Percentiles rank a stretch among this genome's conserved stretches.
These are phyloP conservation scores for Exophiala aquamarina DNA, from an alignment of 2,329 filamentous ascomycete species.

Conservation along the genomic window DNA sequence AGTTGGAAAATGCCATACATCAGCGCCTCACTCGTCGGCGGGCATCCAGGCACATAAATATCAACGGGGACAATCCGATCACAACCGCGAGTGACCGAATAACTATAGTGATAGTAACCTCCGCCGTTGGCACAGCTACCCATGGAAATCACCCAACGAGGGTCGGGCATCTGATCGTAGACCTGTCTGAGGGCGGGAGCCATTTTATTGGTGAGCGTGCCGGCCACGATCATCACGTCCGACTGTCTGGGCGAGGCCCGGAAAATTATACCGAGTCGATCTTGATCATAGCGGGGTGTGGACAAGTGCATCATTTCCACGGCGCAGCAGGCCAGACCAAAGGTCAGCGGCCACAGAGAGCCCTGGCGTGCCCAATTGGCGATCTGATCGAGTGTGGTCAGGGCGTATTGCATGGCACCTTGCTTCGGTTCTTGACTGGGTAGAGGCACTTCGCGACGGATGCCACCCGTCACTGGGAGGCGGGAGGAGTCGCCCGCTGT, in stretches of 20 bases:
- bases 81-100: slow-evolving; percentile 72
- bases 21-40: slow-evolving; percentile 53
- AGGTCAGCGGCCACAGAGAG: slow-evolving; percentile 86
- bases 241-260: slow-evolving; percentile 83
- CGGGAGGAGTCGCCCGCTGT: slow-evolving; percentile 34
- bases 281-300: slow-evolving; percentile 84
- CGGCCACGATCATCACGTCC: slow-evolving; percentile 91
- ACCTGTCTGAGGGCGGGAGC: slow-evolving; percentile 84
- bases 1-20: slow-evolving; percentile 69
- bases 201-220: slow-evolving; percentile 96
- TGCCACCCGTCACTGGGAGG: slow-evolving; percentile 39
- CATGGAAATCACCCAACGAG: slow-evolving; percentile 84
- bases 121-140: slow-evolving; percentile 82
- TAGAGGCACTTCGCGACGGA: slow-evolving; percentile 48
- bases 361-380: slow-evolving; percentile 82
- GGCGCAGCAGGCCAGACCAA: slow-evolving; percentile 84
- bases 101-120: slow-evolving; percentile 85
- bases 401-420: slow-evolving; percentile 53
- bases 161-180: slow-evolving; percentile 95
- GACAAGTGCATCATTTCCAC: slow-evolving; percentile 93
- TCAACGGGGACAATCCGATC: slow-evolving; percentile 78
- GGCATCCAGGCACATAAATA: slow-evolving; percentile 75
- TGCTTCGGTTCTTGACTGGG: slow-evolving; percentile 51
- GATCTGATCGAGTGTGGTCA: slow-evolving; percentile 60
- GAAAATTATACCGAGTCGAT: slow-evolving; percentile 87